Evolutionary conservation across 1,284 basidiomycete species (phyloP).

Genomic region (Moniliophthora roreri): DNA sequence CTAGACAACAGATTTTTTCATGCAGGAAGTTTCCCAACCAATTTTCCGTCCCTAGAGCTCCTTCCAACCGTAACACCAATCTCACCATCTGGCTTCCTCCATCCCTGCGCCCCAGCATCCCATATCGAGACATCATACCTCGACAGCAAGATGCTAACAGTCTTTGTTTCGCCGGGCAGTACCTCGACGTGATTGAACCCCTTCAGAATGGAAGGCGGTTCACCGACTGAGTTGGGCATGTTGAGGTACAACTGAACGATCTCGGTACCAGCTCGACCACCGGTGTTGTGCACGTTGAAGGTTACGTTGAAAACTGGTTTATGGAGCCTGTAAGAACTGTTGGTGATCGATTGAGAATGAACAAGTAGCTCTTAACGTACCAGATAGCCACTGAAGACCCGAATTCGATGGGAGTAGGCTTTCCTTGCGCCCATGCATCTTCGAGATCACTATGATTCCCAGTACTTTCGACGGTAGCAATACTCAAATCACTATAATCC

Average conservation of each 20-base stretch:
- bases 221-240: conserved; percentile 52
- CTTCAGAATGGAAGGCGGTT: conserved; percentile 62
- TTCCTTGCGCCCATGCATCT: conserved; percentile 54
- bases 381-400: conserved; percentile 59
- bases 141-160: conserved; percentile 56
- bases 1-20: too few species aligned
- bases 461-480: conserved; percentile 35
- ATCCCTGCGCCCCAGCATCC: too few species aligned
- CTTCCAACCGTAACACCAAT: too few species aligned
- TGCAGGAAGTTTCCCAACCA: too few species aligned
- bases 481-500: conserved; percentile 55
- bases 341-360: background rate
- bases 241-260: conserved; percentile 69
- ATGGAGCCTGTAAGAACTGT: conserved; percentile 52
- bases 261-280: conserved; percentile 52
- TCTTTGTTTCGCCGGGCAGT: conserved; percentile 42
- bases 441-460: conserved; percentile 39
- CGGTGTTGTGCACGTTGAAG: conserved; percentile 62
- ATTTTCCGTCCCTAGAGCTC: too few species aligned
- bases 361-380: conserved; percentile 24
- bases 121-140: conserved; percentile 23
- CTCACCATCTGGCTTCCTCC: too few species aligned
- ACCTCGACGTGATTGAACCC: conserved; percentile 64
- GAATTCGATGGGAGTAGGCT: conserved; percentile 42
- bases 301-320: conserved; percentile 56